Evolutionary conservation across 169 alveolate species (phyloP).

Genomic region (Ichthyophthirius multifiliis): DNA sequence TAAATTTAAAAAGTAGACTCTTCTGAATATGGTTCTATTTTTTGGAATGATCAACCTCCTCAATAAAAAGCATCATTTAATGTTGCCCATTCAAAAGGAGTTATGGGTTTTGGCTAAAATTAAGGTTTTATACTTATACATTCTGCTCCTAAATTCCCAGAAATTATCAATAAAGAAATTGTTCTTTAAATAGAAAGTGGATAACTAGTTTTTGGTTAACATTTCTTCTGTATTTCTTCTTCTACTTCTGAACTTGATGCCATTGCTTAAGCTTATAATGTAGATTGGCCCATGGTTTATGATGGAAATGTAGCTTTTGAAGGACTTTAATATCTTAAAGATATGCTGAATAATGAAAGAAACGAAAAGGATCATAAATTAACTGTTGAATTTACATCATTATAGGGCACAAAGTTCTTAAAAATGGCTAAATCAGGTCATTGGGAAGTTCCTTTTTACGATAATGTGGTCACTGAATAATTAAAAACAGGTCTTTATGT

Average conservation of each 20-base stretch:
- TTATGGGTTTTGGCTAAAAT: neutral
- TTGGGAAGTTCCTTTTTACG: neutral
- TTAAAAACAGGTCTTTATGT: neutral
- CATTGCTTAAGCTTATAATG: neutral
- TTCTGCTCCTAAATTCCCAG: slow-evolving; percentile 9
- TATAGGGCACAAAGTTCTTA: neutral
- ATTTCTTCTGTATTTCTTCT: neutral
- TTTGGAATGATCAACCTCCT: slow-evolving; percentile 8
- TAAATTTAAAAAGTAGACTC: neutral
- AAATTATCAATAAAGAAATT: neutral
- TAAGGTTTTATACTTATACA: neutral
- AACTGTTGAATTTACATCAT: neutral
- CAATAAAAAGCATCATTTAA: neutral
- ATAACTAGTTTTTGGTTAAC: neutral
- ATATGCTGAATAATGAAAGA: neutral
- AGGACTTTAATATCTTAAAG: neutral
- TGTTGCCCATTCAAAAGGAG: neutral
- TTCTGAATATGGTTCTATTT: neutral
- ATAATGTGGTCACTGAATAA: neutral
- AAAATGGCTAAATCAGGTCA: slow-evolving; percentile 9
- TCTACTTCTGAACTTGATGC: neutral
- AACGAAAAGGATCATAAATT: neutral
- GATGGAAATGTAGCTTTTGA: neutral
- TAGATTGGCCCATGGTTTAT: neutral
- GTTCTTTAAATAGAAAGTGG: neutral